Conservation (phyloP, 176 grass and related monocot species). For the Oropetium thomaeum region DNA sequence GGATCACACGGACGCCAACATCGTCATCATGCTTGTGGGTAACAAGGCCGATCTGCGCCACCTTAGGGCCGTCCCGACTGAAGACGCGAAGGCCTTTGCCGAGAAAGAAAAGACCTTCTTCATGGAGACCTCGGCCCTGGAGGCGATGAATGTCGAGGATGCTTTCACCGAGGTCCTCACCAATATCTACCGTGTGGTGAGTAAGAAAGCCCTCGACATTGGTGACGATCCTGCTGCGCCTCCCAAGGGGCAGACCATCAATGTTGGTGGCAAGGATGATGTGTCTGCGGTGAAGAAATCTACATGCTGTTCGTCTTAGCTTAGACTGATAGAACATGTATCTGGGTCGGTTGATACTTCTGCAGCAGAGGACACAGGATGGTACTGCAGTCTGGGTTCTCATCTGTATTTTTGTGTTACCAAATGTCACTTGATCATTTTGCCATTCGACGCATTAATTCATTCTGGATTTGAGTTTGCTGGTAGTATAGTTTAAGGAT, state of each 20-base stretch:
- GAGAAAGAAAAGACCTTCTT: conserved; percentile 57
- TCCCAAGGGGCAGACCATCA: conserved; percentile 54
- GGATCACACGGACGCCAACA: conserved; percentile 60
- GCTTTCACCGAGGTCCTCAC: conserved; percentile 65
- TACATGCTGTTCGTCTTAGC: conserved; percentile 50
- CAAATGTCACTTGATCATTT: conserved; percentile 10
- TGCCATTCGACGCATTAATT: conserved; percentile 42
- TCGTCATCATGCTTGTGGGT: conserved; percentile 69
- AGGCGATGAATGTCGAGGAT: conserved; percentile 52
- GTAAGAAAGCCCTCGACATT: conserved; percentile 59
- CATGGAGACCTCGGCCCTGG: conserved; percentile 65
- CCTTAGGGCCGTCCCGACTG: conserved; percentile 39
- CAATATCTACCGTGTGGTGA: conserved; percentile 56
- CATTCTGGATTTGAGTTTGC: conserved; percentile 20
- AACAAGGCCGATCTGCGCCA: conserved; percentile 70
- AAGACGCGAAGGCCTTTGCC: conserved; percentile 54
- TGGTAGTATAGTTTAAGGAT: conserved; percentile 35
- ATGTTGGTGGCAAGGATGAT: conserved; percentile 45
- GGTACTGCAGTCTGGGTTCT: conserved; percentile 22
- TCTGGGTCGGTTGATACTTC: conserved; percentile 13
- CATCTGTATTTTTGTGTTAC: conserved; percentile 27
- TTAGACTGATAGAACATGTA: conserved; percentile 15
- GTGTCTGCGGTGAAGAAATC: conserved; percentile 58
- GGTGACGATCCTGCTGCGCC: conserved; percentile 40
- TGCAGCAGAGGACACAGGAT: conserved; percentile 7